A percentile compares a stretch with the other conserved stretches of the same genome.
phyloP scores from a whole-genome alignment of 352 stramenopile species.

The Phytopythium delawarense region DNA sequence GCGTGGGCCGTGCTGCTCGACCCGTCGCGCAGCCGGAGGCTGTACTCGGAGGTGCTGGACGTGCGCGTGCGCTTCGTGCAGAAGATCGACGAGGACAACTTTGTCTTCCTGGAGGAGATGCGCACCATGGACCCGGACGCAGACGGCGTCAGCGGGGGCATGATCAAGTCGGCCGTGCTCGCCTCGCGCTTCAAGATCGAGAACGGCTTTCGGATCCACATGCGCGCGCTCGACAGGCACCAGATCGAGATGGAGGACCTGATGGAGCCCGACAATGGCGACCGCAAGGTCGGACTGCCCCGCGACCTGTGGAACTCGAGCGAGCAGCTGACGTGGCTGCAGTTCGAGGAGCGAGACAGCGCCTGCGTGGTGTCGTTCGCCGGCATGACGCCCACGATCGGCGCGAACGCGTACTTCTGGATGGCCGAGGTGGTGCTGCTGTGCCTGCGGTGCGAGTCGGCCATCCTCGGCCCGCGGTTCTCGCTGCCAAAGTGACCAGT shows the following conservation, averaged over 20 bases:
- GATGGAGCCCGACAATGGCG: not conserved
- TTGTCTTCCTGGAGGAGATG: slow-evolving; percentile 27
- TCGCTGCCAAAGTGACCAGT: slow-evolving; percentile 1
- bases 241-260: slow-evolving; percentile 25
- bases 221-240: slow-evolving; percentile 29
- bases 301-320: not conserved
- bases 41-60: slow-evolving; percentile 24
- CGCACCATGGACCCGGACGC: slow-evolving; percentile 24
- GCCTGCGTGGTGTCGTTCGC: slow-evolving; percentile 32
- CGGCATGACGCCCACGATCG: slow-evolving; percentile 27
- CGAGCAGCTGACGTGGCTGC: slow-evolving; percentile 21
- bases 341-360: slow-evolving; percentile 28
- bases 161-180: slow-evolving; percentile 21
- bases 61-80: slow-evolving; percentile 24
- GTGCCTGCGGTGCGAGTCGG: slow-evolving; percentile 33
- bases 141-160: slow-evolving; percentile 3
- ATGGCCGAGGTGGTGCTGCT: slow-evolving; percentile 33
- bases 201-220: slow-evolving; percentile 23
- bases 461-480: slow-evolving; percentile 27
- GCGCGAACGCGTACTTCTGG: slow-evolving; percentile 38
- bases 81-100: slow-evolving; percentile 27
- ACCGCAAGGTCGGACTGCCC: slow-evolving; percentile 4
- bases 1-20: slow-evolving; percentile 26
- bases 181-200: slow-evolving; percentile 18
- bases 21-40: slow-evolving; percentile 17